A percentile compares a stretch with the other conserved stretches of the same genome.
Evolutionary conservation across 176 grass and related monocot genomes (phyloP).

Genomic region (Carex littledalei): DNA sequence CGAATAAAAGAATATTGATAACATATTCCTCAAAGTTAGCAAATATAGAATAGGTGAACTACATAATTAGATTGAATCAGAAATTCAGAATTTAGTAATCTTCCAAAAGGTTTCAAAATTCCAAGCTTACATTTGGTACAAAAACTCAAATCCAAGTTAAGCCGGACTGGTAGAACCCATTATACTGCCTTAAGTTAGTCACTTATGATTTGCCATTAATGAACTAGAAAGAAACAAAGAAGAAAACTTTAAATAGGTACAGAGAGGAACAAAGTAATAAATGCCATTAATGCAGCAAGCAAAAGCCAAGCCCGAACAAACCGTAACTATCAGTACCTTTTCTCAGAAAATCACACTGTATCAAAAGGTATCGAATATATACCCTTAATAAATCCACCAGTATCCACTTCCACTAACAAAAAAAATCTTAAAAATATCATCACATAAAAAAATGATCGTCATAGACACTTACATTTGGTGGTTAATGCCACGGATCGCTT

Average conservation of each 20-base stretch:
- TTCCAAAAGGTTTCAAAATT: not conserved
- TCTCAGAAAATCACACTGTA: slow-evolving; percentile 22
- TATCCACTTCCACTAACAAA: slow-evolving; percentile 20
- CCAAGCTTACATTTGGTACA: slow-evolving; percentile 4
- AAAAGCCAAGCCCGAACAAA: slow-evolving; percentile 23
- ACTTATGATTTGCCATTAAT: slow-evolving; percentile 12
- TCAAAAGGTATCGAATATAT: slow-evolving; percentile 3
- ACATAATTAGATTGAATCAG: not conserved
- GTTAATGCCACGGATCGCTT: slow-evolving; percentile 19
- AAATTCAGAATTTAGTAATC: slow-evolving; percentile 8
- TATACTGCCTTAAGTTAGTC: not conserved
- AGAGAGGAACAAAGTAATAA: slow-evolving; percentile 26
- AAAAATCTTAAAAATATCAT: not conserved
- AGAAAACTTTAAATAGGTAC: slow-evolving; percentile 7
- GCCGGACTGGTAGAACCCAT: not conserved
- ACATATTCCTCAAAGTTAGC: slow-evolving; percentile 1
- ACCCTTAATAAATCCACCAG: slow-evolving; percentile 14
- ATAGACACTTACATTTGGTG: slow-evolving; percentile 31
- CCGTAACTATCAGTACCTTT: slow-evolving; percentile 28
- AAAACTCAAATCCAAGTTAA: slow-evolving; percentile 11
- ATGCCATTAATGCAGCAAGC: slow-evolving; percentile 32
- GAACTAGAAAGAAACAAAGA: not conserved
- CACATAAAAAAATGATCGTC: not conserved
- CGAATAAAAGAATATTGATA: not conserved
- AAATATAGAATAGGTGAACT: not conserved